Evolutionary conservation across 148 eudicot genomes (phyloP), one percentile per base, ranked within the genome.

Genomic region (Gaultheria prostrata): DNA sequence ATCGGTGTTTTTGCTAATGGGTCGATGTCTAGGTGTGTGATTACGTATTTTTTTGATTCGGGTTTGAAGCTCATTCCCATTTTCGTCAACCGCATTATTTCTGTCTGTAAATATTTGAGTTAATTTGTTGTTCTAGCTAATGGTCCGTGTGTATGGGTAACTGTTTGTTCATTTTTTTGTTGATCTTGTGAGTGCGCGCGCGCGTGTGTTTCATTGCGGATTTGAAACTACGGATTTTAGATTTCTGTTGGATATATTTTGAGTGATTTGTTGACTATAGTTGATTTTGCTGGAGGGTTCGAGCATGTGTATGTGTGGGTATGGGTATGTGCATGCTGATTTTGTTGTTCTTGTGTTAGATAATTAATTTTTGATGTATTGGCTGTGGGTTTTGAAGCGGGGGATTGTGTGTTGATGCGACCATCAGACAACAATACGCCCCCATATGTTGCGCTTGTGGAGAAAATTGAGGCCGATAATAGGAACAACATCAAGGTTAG

Each of bases 381-480:
- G 70, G 53, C 61, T 39, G 46, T 83, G 74, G 80, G 8, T 51
- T 81, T 82, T 50, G 78, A 72, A 89, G 90, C 87, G 77, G 90
- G 89, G 13, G 90, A 89, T 46, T 89, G 87, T 65, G 89, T 89
- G 76, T 61, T 89, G 82, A 78, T 89, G 84, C 78, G 86, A 4
- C 87, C 90, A 2, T 65, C 87, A 15, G 87, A 89, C 49, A 46
- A 73, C 18, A 84, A 80, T 18, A 82, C 83, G 48, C 80, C 85
- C 1, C 90, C 90, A 7, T 86, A 89, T 76, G 90, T 86, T 75
- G 90, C 90, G 26, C 86, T 85, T 5, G 89, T 89, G 33, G 89
- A 89, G 77, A 86, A 83, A 83, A 79, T 89, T 21, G 89, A 86
- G 82, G 84, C 86, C 0, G 90, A 89, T 81, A 82, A 83, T 13